A percentile compares a stretch with the other conserved stretches of the same genome.
Evolutionary conservation across 306 rosid genomes (phyloP).

Genomic region (Comarum palustre): DNA sequence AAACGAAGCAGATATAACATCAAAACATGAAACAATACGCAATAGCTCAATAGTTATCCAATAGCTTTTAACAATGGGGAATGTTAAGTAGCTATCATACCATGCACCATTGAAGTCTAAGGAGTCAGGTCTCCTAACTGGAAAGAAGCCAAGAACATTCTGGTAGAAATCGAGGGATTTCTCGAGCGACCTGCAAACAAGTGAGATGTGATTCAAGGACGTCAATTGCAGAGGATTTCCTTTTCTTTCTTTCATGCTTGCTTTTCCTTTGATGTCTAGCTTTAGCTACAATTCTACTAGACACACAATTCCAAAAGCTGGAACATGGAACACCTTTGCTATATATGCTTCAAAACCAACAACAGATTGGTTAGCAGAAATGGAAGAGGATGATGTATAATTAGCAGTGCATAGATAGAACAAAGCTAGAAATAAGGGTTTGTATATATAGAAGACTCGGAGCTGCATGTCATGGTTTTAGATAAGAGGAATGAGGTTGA

Average conservation of each 20-base stretch:
- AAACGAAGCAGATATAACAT: background rate
- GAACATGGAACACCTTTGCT: background rate
- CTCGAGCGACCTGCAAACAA: slow-evolving; percentile 60
- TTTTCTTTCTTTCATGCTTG: slow-evolving; percentile 14
- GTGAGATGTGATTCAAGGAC: slow-evolving; percentile 81
- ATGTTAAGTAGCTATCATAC: slow-evolving; percentile 16
- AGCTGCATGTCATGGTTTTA: background rate
- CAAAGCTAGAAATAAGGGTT: background rate
- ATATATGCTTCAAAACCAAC: background rate
- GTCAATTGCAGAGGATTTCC: slow-evolving; percentile 60
- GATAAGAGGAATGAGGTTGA: background rate
- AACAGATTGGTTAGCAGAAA: background rate
- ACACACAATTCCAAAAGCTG: background rate
- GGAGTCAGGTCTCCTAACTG: slow-evolving; percentile 44
- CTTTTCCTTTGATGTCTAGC: background rate
- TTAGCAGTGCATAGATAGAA: background rate
- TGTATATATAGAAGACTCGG: background rate
- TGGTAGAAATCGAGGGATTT: slow-evolving; percentile 58
- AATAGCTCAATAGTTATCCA: background rate
- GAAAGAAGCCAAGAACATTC: slow-evolving; percentile 63
- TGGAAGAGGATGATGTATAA: background rate
- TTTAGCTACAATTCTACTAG: background rate
- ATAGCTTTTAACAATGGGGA: background rate
- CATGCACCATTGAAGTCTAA: slow-evolving; percentile 50
- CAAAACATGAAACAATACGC: background rate